Percentiles rank a stretch among this genome's conserved stretches.
Evolutionary conservation across 2,329 filamentous ascomycete species (phyloP).

Genomic region (Blastomyces emzantsi): DNA sequence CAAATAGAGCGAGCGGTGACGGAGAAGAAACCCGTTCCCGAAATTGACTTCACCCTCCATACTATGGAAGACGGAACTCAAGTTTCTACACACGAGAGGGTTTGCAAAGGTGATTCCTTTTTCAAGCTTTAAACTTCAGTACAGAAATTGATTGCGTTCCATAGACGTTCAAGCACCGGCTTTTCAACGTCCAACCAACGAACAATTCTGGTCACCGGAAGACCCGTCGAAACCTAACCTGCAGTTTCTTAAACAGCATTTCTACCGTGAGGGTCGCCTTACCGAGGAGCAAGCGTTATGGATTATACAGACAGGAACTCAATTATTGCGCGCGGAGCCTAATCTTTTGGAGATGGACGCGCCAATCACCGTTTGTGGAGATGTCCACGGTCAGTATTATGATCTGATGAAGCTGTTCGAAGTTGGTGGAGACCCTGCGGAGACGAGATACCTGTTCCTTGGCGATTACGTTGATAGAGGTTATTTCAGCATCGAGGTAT

Average conservation of each 20-base stretch:
- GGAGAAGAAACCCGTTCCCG: slow-evolving; percentile 89
- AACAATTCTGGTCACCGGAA: slow-evolving; percentile 86
- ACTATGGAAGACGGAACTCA: slow-evolving; percentile 96
- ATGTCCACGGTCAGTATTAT: slow-evolving; percentile 98
- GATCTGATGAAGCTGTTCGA: slow-evolving; percentile 99
- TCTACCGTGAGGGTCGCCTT: slow-evolving; percentile 92
- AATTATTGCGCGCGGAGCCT: slow-evolving; percentile 79
- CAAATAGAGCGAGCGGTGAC: slow-evolving; percentile 75
- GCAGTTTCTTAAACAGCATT: slow-evolving; percentile 92
- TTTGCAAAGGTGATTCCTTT: slow-evolving; percentile 77
- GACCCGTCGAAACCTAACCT: slow-evolving; percentile 85
- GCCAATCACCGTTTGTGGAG: slow-evolving; percentile 95
- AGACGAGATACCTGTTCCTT: slow-evolving; percentile 93
- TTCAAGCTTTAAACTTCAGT: not conserved
- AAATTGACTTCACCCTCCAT: slow-evolving; percentile 98
- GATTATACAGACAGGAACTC: slow-evolving; percentile 82
- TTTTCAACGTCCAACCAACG: slow-evolving; percentile 82
- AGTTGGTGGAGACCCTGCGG: slow-evolving; percentile 90
- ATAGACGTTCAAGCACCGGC: slow-evolving; percentile 95
- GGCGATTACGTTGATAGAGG: slow-evolving; percentile 97
- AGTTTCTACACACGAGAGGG: slow-evolving; percentile 90
- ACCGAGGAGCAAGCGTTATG: slow-evolving; percentile 96
- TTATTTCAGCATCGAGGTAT: slow-evolving; percentile 92
- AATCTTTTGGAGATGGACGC: slow-evolving; percentile 99
- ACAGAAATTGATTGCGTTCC: slow-evolving; percentile 8